Evolutionary conservation across 2,329 filamentous ascomycete genomes (phyloP).

Genomic region (Rhynchosporium secalis): DNA sequence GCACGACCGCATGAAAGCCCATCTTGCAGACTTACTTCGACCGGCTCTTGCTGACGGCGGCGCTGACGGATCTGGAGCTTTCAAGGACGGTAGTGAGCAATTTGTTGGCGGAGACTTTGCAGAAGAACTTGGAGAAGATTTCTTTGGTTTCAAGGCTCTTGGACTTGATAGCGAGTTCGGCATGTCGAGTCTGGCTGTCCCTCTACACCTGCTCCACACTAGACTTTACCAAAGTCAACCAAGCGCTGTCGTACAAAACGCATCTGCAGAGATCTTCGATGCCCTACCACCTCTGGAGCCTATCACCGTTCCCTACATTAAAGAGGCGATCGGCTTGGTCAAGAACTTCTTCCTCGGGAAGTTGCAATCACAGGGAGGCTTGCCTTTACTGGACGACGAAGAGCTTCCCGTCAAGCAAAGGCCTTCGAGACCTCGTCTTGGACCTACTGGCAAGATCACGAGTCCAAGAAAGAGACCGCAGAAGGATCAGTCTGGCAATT

Average conservation of each 20-base stretch:
- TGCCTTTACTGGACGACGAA: constrained; percentile 88
- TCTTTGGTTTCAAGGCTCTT: constrained; percentile 96
- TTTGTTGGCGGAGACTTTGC: constrained; percentile 97
- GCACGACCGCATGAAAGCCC: constrained; percentile 91
- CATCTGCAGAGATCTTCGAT: constrained; percentile 56
- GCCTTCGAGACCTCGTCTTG: constrained; percentile 61
- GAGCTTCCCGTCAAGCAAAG: constrained; percentile 89
- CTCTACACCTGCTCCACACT: constrained; percentile 89
- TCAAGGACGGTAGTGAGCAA: constrained; percentile 95
- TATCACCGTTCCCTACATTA: constrained; percentile 75
- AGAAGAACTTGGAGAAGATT: constrained; percentile 96
- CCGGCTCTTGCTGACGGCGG: constrained; percentile 81
- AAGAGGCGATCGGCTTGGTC: constrained; percentile 80
- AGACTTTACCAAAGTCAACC: constrained; percentile 85
- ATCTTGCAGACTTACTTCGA: constrained; percentile 89
- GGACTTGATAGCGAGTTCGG: constrained; percentile 91
- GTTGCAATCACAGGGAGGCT: constrained; percentile 78
- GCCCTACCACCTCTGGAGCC: constrained; percentile 70
- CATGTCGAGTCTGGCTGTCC: constrained; percentile 82
- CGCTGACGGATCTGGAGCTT: constrained; percentile 82
- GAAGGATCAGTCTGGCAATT: constrained; percentile 77
- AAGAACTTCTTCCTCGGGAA: constrained; percentile 91
- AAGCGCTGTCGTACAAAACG: constrained; percentile 59
- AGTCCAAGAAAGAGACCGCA: constrained; percentile 80
- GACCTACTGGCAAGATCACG: constrained; percentile 79